Evolutionary conservation across 257 asterid genomes (phyloP).

Genomic region (Solanum infundibuliforme): DNA sequence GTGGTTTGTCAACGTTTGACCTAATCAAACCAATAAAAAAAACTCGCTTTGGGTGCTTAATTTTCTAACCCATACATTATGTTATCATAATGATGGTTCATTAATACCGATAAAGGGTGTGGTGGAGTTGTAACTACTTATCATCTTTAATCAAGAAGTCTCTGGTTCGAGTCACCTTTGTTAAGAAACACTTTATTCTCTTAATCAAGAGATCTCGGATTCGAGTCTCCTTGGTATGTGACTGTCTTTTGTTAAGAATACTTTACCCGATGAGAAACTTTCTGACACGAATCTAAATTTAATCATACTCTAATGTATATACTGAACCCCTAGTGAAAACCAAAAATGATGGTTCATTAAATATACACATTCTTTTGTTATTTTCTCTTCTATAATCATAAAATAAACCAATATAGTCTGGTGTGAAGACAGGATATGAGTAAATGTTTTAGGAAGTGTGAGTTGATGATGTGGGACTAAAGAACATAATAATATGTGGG

Average conservation of each 20-base stretch:
- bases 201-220: too few species aligned
- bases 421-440: background rate
- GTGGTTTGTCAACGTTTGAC: background rate
- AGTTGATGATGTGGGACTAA: background rate
- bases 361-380: background rate
- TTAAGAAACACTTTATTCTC: too few species aligned
- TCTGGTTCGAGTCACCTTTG: too few species aligned
- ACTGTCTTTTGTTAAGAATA: too few species aligned
- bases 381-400: background rate
- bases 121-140: too few species aligned
- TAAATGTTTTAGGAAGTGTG: background rate
- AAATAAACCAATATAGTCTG: background rate
- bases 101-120: too few species aligned
- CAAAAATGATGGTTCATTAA: background rate
- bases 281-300: too few species aligned
- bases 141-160: too few species aligned
- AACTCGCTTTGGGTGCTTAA: background rate
- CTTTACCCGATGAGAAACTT: accelerated
- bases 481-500: background rate
- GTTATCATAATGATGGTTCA: background rate
- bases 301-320: too few species aligned
- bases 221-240: too few species aligned
- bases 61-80: background rate
- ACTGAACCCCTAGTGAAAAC: too few species aligned
- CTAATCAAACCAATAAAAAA: background rate